These are phyloP conservation scores for Tinospora cordifolia DNA, from an alignment of 164 flowering plant genomes.

Conservation along the genomic window DNA sequence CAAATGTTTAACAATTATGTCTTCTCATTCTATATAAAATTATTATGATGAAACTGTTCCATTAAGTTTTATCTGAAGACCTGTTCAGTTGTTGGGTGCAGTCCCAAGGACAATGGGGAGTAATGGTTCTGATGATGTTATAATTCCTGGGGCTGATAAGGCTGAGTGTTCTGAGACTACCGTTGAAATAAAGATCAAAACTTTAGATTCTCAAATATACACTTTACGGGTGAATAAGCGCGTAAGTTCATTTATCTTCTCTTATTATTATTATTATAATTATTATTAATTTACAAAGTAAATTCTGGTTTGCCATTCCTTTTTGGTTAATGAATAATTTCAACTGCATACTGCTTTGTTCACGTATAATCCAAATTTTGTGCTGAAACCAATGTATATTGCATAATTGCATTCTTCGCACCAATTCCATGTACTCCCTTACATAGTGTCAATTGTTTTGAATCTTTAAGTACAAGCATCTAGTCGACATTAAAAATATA, in stretches of 20 bases:
- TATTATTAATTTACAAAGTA: neutral
- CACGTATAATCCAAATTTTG: neutral
- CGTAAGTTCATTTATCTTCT: conserved; percentile 29
- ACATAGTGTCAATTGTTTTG: too few relatives aligned
- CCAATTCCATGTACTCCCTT: too few relatives aligned
- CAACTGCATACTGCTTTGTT: neutral
- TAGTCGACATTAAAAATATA: too few relatives aligned
- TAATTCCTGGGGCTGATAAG: conserved; percentile 24
- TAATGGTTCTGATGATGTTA: conserved; percentile 30
- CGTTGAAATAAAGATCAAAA: conserved; percentile 84
- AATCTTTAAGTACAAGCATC: too few relatives aligned
- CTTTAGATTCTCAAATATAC: conserved; percentile 85
- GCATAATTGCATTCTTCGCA: too few relatives aligned
- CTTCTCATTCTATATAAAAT: neutral
- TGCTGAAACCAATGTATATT: neutral
- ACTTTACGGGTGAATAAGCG: conserved; percentile 76
- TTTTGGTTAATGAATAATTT: neutral
- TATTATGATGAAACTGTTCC: neutral
- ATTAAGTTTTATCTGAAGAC: neutral
- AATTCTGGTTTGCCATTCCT: neutral
- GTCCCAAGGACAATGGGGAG: conserved; percentile 40
- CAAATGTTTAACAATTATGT: neutral
- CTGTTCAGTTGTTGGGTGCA: neutral
- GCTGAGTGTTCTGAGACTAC: conserved; percentile 53
- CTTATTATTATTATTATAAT: too few relatives aligned